A percentile compares a stretch with the other conserved stretches of the same genome.
These are phyloP conservation scores for Plectranthus barbatus DNA, from an alignment of 257 asterid species.

Conservation along the genomic window DNA sequence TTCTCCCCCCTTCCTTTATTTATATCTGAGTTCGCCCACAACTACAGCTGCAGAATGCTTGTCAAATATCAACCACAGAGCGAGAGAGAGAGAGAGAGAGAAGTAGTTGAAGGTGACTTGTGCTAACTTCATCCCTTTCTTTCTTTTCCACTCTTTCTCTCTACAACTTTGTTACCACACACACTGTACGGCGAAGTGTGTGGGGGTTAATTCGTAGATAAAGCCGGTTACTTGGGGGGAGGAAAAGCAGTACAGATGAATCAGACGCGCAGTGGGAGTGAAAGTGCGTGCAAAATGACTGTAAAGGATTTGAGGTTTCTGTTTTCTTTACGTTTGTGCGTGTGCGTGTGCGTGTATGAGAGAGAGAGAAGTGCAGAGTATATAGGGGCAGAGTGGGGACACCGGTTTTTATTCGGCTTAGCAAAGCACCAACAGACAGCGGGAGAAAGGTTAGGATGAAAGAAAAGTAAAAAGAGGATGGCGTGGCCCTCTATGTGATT, in stretches of 20 bases:
- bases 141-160: not conserved
- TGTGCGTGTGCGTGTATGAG: not conserved
- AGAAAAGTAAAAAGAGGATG: slow-evolving; percentile 15
- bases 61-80: slow-evolving; percentile 32
- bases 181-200: not conserved
- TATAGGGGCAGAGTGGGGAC: slow-evolving; percentile 39
- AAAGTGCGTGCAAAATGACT: slow-evolving; percentile 25
- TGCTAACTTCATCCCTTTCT: slow-evolving; percentile 29
- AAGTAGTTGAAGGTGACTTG: slow-evolving; percentile 15
- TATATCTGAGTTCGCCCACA: slow-evolving; percentile 20
- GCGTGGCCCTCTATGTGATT: not conserved
- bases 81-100: not conserved
- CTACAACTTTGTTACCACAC: slow-evolving; percentile 16
- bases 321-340: not conserved
- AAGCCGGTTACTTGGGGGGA: slow-evolving; percentile 37
- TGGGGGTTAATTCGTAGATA: not conserved
- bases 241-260: slow-evolving; percentile 14
- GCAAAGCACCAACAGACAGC: slow-evolving; percentile 42
- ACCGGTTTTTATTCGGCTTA: slow-evolving; percentile 26
- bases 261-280: slow-evolving; percentile 19
- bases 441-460: slow-evolving; percentile 30
- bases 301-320: slow-evolving; percentile 7
- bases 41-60: slow-evolving; percentile 15
- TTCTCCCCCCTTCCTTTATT: not conserved
- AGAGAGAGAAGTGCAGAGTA: not conserved